Percentiles rank a stretch among this genome's conserved stretches.
phyloP scores from a whole-genome alignment of 441 rosid genomes.

The Croton setiger region DNA sequence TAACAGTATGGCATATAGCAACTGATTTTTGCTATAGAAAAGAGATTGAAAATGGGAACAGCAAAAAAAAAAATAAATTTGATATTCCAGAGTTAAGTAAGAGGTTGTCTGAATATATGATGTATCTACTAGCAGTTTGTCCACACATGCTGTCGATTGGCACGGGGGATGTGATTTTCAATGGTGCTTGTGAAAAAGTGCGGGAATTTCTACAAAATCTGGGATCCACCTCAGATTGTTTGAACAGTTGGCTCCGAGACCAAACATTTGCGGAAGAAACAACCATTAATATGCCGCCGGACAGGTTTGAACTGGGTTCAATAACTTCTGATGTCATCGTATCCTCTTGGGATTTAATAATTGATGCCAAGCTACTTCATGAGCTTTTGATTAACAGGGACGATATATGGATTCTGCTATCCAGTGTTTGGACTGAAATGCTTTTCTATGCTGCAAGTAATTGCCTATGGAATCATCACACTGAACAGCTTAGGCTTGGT shows the following conservation, averaged over 20 bases:
- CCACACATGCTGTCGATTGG: slow-evolving; percentile 12
- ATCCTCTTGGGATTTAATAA: slow-evolving; percentile 7
- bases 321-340: too few species aligned
- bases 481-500: slow-evolving; percentile 11
- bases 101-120: slow-evolving; percentile 10
- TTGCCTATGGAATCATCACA: slow-evolving; percentile 7
- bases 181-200: slow-evolving; percentile 5
- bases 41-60: not conserved
- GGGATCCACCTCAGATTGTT: too few species aligned
- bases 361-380: slow-evolving; percentile 10
- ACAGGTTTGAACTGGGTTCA: too few species aligned
- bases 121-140: slow-evolving; percentile 8
- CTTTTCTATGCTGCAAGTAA: slow-evolving; percentile 17
- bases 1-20: slow-evolving; percentile 18
- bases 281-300: too few species aligned
- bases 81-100: not conserved
- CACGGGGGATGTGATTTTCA: slow-evolving; percentile 6
- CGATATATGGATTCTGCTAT: slow-evolving; percentile 8
- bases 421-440: slow-evolving; percentile 14
- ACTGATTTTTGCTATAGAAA: slow-evolving; percentile 3
- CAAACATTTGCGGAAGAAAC: too few species aligned
- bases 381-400: slow-evolving; percentile 8
- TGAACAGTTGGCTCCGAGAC: too few species aligned
- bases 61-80: too few species aligned
- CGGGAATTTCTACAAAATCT: not conserved